Conservation (phyloP, 768 basidiomycete genomes). For the Xanthoconium stramineum region DNA sequence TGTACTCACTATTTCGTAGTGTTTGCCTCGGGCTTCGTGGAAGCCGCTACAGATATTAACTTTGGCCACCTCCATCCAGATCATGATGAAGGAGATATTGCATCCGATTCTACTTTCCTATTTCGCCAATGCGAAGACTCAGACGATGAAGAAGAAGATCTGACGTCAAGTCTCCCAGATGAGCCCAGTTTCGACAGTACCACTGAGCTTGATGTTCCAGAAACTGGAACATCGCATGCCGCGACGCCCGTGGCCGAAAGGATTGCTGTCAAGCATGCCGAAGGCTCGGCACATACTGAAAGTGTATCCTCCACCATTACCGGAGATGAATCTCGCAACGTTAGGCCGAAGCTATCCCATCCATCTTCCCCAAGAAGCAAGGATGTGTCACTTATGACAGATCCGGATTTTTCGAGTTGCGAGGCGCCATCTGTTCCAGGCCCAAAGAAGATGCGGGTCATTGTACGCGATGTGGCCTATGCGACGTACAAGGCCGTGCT, state of each 20-base stretch:
- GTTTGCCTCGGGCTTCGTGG: conserved; percentile 71
- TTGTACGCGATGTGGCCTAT: conserved; percentile 58
- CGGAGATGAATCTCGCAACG: conserved; percentile 26
- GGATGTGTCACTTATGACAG: conserved; percentile 18
- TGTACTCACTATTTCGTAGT: conserved; percentile 39
- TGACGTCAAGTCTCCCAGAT: conserved; percentile 33
- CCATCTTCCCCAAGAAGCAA: conserved; percentile 38
- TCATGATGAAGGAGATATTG: conserved; percentile 40
- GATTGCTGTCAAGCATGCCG: background rate
- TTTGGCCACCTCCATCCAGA: conserved; percentile 22
- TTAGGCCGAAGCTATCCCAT: conserved; percentile 34
- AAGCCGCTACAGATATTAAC: conserved; percentile 41
- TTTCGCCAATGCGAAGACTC: conserved; percentile 45
- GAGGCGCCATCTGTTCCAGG: conserved; percentile 30
- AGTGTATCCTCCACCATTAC: background rate
- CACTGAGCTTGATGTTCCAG: conserved; percentile 22
- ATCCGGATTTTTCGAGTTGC: conserved; percentile 1
- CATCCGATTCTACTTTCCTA: conserved; percentile 46
- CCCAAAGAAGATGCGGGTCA: conserved; percentile 50
- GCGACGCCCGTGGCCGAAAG: conserved; percentile 6
- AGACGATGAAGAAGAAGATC: conserved; percentile 51
- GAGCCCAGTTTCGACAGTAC: conserved; percentile 31
- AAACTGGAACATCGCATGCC: background rate
- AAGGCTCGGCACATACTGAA: background rate
- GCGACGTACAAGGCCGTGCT: conserved; percentile 63